These are phyloP conservation scores for Drechslerella dactyloides DNA, from an alignment of 2,329 filamentous ascomycete genomes.

Conservation along the genomic window DNA sequence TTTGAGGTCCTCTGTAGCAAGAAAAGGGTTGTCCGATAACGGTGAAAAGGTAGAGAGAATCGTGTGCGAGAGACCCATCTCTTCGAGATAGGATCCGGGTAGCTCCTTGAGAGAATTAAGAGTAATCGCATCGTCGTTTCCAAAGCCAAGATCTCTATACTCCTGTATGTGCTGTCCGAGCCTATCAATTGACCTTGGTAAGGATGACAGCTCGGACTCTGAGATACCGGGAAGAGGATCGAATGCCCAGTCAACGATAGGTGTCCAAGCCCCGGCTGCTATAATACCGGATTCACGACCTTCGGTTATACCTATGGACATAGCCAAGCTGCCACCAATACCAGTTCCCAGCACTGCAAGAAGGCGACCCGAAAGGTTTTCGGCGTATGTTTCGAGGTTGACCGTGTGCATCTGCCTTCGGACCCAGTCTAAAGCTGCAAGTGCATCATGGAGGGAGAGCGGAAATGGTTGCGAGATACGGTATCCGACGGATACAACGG, in stretches of 20 bases:
- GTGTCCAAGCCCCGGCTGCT: slow-evolving; percentile 27
- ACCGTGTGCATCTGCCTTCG: slow-evolving; percentile 19
- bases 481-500: slow-evolving; percentile 38
- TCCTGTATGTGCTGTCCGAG: not conserved
- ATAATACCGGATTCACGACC: slow-evolving; percentile 44
- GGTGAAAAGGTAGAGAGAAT: slow-evolving; percentile 7
- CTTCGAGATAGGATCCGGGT: not conserved
- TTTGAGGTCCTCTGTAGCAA: slow-evolving; percentile 29
- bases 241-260: slow-evolving; percentile 44
- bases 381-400: slow-evolving; percentile 15
- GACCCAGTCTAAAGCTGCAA: slow-evolving; percentile 45
- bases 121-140: not conserved
- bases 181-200: slow-evolving; percentile 24
- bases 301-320: slow-evolving; percentile 38
- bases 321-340: slow-evolving; percentile 31
- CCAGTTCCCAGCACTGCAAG: slow-evolving; percentile 38
- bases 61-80: slow-evolving; percentile 5
- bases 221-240: slow-evolving; percentile 45
- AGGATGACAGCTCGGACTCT: slow-evolving; percentile 22
- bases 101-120: not conserved
- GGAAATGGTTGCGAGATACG: slow-evolving; percentile 38
- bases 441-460: slow-evolving; percentile 34
- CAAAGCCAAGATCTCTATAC: not conserved
- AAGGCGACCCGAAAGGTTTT: slow-evolving; percentile 19
- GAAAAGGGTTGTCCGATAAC: slow-evolving; percentile 42